These are phyloP conservation scores for Annulohypoxylon stygium DNA, from an alignment of 495 filamentous ascomycete genomes.

Conservation along the genomic window DNA sequence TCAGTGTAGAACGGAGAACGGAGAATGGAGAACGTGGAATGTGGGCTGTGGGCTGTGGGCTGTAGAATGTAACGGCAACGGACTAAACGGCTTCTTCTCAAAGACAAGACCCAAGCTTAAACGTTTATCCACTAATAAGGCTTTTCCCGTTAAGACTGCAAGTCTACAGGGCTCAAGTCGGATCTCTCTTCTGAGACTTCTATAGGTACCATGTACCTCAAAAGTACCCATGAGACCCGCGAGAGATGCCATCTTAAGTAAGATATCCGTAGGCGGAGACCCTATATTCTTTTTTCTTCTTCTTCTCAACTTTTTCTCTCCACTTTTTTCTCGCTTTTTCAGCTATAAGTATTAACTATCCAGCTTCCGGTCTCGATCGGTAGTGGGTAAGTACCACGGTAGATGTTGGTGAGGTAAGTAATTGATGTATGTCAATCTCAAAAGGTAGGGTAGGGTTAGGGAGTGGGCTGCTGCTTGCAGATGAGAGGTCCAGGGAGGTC, in stretches of 20 bases:
- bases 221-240: constrained; percentile 1
- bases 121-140: constrained; percentile 45
- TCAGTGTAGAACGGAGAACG: constrained; percentile 2
- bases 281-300: constrained; percentile 5
- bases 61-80: constrained; percentile 36
- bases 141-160: constrained; percentile 29
- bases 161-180: constrained; percentile 16
- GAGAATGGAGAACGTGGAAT: no score
- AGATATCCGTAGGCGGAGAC: constrained; percentile 12
- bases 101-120: constrained; percentile 4
- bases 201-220: constrained; percentile 26
- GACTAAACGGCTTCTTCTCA: not conserved
- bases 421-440: constrained; percentile 39
- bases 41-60: no score
- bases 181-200: constrained; percentile 7
- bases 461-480: constrained; percentile 42
- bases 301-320: constrained; percentile 11
- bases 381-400: constrained; percentile 25
- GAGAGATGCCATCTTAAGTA: constrained; percentile 7
- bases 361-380: constrained; percentile 36
- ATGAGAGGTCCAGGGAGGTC: constrained; percentile 35
- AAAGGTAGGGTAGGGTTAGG: constrained; percentile 33
- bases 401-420: constrained; percentile 32
- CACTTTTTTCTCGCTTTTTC: constrained; percentile 25
- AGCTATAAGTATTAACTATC: constrained; percentile 26